Conservation (phyloP, 331 rosid genomes). For the Quercus tomentella region DNA sequence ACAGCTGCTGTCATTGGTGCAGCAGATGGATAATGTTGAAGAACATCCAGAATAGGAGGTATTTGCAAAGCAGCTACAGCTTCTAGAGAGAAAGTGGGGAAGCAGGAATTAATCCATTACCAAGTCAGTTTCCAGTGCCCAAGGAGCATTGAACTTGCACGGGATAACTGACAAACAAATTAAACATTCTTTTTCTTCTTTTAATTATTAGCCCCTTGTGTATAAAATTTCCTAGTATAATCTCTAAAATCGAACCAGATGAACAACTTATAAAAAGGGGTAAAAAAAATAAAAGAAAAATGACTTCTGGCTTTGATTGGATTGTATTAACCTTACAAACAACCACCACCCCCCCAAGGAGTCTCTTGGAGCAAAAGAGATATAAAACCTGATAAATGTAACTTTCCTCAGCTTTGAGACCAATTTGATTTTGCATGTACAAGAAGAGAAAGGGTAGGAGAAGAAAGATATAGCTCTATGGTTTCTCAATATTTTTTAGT, state of each 20-base stretch:
- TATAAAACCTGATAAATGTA: not conserved
- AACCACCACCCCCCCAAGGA: not conserved
- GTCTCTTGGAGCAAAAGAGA: not conserved
- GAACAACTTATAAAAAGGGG: not conserved
- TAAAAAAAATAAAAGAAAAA: not conserved
- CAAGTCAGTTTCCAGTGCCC: too few relatives aligned
- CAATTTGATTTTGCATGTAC: not conserved
- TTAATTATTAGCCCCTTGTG: not conserved
- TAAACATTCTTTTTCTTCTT: not conserved
- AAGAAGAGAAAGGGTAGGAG: not conserved
- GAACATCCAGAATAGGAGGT: too few relatives aligned
- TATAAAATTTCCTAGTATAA: not conserved
- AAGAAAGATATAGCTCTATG: not conserved
- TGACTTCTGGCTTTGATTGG: not conserved
- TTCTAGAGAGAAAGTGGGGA: too few relatives aligned
- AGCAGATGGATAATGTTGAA: too few relatives aligned
- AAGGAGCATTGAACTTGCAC: too few relatives aligned
- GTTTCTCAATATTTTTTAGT: slow-evolving; percentile 1
- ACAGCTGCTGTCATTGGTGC: too few relatives aligned
- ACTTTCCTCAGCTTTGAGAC: not conserved
- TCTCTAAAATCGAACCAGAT: not conserved
- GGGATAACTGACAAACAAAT: too few relatives aligned
- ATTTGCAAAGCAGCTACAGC: too few relatives aligned
- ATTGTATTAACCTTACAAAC: not conserved
- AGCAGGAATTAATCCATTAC: too few relatives aligned